A percentile compares a stretch with the other conserved stretches of the same genome.
phyloP scores from a whole-genome alignment of 148 eudicot species.

The Cornus florida region DNA sequence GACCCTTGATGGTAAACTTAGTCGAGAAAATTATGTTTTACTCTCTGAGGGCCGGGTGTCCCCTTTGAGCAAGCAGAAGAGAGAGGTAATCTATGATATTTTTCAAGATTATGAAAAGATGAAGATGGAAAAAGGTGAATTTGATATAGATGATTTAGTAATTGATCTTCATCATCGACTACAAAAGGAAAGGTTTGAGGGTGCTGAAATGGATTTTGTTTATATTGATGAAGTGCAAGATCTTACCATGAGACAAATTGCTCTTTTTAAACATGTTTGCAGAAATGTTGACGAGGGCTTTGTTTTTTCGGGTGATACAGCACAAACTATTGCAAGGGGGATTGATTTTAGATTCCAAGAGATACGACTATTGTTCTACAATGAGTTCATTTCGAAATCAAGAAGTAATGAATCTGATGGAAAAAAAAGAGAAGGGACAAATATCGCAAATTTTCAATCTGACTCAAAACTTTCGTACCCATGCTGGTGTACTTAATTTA shows the following conservation, averaged over 20 bases:
- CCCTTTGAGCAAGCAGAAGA: constrained; percentile 34
- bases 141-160: constrained; percentile 74
- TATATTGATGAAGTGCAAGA: no score
- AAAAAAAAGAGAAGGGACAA: constrained; percentile 44
- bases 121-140: constrained; percentile 57
- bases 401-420: constrained; percentile 19
- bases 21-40: constrained; percentile 40
- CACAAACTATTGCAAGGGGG: no score
- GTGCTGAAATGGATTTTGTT: constrained; percentile 65
- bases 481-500: constrained; percentile 64
- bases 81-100: constrained; percentile 54
- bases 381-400: constrained; percentile 48
- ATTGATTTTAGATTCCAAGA: constrained; percentile 68
- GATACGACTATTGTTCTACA: constrained; percentile 56
- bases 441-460: constrained; percentile 39
- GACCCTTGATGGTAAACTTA: constrained; percentile 35
- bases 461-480: constrained; percentile 64
- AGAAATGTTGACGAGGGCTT: no score
- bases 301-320: no score
- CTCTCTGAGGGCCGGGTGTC: constrained; percentile 50
- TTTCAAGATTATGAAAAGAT: constrained; percentile 62
- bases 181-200: constrained; percentile 32
- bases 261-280: no score
- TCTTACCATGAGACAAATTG: no score
- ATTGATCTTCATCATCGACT: constrained; percentile 69